Percentiles rank a stretch among this genome's conserved stretches.
Evolutionary conservation across 2,329 filamentous ascomycete genomes (phyloP).

Genomic region (Talaromyces sp.): DNA sequence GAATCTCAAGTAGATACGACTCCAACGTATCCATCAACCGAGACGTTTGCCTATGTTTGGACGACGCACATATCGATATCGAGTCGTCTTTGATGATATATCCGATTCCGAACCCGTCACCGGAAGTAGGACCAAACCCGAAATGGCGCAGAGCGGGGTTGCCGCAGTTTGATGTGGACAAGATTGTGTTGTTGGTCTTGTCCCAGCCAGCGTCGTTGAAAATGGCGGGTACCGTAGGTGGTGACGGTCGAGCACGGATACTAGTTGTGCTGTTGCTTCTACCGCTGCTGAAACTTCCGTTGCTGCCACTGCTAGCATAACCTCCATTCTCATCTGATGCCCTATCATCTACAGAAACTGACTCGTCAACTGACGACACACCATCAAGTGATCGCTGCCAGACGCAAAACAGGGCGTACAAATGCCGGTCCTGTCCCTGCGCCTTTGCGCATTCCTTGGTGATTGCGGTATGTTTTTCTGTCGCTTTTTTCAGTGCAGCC

Average conservation of each 20-base stretch:
- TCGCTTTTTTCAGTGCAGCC: conserved; percentile 77
- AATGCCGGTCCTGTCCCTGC: conserved; percentile 84
- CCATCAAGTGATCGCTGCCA: conserved; percentile 89
- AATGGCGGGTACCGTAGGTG: conserved; percentile 62
- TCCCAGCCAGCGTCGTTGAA: conserved; percentile 93
- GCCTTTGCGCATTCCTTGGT: conserved; percentile 87
- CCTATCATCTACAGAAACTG: background rate
- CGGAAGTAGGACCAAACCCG: conserved; percentile 91
- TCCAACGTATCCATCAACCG: conserved; percentile 88
- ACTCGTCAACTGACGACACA: conserved; percentile 52
- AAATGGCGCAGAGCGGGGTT: conserved; percentile 94
- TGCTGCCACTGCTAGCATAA: conserved; percentile 55
- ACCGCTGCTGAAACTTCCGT: conserved; percentile 38
- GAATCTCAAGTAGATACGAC: conserved; percentile 84
- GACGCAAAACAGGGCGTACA: conserved; percentile 90
- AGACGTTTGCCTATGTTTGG: conserved; percentile 89
- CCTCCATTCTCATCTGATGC: conserved; percentile 34
- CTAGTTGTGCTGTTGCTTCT: conserved; percentile 35
- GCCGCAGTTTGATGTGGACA: conserved; percentile 97
- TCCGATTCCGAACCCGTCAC: conserved; percentile 92
- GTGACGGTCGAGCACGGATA: conserved; percentile 30
- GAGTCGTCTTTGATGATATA: conserved; percentile 98
- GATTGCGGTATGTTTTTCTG: conserved; percentile 72
- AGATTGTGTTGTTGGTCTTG: conserved; percentile 86
- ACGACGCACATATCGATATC: conserved; percentile 86